Conservation (phyloP, 2,329 filamentous ascomycete genomes). For the Ceratocystis papillata region DNA sequence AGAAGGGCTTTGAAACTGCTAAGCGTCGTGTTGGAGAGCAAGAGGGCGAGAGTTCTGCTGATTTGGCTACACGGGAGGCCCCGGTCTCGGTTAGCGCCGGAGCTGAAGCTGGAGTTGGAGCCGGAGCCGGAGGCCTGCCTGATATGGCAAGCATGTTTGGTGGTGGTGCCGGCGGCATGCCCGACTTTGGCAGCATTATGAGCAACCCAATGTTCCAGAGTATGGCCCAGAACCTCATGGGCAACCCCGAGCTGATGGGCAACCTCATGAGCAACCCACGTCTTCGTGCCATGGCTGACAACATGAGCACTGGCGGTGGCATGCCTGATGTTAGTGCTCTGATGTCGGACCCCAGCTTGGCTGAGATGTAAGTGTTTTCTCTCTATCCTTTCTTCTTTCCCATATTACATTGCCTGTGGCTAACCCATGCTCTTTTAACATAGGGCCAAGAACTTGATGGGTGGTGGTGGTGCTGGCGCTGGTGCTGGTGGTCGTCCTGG, state of each 20-base stretch:
- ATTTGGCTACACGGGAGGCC: slow-evolving; percentile 27
- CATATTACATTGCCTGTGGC: slow-evolving; percentile 13
- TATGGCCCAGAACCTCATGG: slow-evolving; percentile 97
- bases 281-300: slow-evolving; percentile 74
- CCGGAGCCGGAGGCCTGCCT: slow-evolving; percentile 49
- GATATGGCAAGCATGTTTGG: slow-evolving; percentile 68
- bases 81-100: slow-evolving; percentile 26
- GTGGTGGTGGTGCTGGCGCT: slow-evolving; percentile 31
- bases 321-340: slow-evolving; percentile 78
- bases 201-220: slow-evolving; percentile 95
- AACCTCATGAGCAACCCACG: slow-evolving; percentile 92
- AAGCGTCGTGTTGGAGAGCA: slow-evolving; percentile 78
- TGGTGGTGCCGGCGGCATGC: slow-evolving; percentile 67
- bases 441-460: slow-evolving; percentile 41
- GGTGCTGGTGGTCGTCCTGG: slow-evolving; percentile 29
- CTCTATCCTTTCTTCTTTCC: not conserved
- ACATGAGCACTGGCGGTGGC: slow-evolving; percentile 60
- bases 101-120: slow-evolving; percentile 31
- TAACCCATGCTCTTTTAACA: slow-evolving; percentile 4
- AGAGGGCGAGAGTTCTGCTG: slow-evolving; percentile 39
- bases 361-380: slow-evolving; percentile 66
- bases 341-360: slow-evolving; percentile 87
- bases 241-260: slow-evolving; percentile 82
- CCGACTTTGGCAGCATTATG: slow-evolving; percentile 79
- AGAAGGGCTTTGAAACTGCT: slow-evolving; percentile 90